Conservation (phyloP, 495 filamentous ascomycete genomes). For the Tuber aestivum region DNA sequence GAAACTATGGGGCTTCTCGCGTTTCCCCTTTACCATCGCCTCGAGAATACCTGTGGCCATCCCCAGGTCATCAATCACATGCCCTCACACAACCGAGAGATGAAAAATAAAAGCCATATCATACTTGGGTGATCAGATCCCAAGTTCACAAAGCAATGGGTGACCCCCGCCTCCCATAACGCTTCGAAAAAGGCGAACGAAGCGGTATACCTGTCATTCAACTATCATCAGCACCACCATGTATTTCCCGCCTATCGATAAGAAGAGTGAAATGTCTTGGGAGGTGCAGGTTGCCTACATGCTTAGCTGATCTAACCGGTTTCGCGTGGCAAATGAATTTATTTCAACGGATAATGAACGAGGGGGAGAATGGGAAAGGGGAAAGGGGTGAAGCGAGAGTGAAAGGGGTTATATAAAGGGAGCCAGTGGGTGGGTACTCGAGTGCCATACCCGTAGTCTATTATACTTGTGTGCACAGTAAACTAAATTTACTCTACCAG, state of each 20-base stretch:
- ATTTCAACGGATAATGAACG: background rate
- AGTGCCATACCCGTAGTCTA: too few species aligned
- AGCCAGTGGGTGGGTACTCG: background rate
- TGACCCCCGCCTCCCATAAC: slow-evolving; percentile 86
- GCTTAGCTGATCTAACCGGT: background rate
- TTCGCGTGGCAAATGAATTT: background rate
- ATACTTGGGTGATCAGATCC: slow-evolving; percentile 80
- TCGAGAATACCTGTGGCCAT: slow-evolving; percentile 65
- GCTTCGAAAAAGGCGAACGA: slow-evolving; percentile 93
- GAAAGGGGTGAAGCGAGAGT: background rate
- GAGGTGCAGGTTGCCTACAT: background rate
- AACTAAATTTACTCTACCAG: too few species aligned
- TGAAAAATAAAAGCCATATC: background rate
- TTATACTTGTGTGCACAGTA: background rate
- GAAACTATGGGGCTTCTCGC: slow-evolving; percentile 59
- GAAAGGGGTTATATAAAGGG: background rate
- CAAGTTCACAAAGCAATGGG: slow-evolving; percentile 87
- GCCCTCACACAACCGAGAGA: background rate
- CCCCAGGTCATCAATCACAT: background rate
- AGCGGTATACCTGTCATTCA: slow-evolving; percentile 54
- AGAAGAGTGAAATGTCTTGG: background rate
- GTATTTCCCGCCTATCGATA: background rate
- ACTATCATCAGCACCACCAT: background rate
- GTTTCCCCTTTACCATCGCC: slow-evolving; percentile 86
- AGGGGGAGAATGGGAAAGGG: background rate